These are phyloP conservation scores for Phytophthora ohioensis DNA, from an alignment of 352 stramenopile species.

Conservation along the genomic window DNA sequence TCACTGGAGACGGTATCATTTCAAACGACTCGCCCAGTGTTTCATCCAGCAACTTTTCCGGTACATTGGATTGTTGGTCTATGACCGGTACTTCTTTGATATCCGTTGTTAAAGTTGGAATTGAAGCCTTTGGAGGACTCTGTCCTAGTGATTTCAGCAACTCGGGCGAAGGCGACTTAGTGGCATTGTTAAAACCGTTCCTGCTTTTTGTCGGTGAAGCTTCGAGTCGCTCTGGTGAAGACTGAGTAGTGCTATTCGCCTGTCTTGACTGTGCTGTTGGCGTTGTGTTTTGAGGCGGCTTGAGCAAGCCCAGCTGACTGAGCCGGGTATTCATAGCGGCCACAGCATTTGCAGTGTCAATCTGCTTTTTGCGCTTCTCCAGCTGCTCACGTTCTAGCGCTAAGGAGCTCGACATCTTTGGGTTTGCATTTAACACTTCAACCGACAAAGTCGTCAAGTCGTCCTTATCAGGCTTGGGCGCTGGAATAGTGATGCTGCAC, in stretches of 20 bases:
- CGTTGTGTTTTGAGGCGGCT: slow-evolving; percentile 7
- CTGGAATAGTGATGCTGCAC: background rate
- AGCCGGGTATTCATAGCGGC: slow-evolving; percentile 78
- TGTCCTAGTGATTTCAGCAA: background rate
- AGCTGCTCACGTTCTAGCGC: slow-evolving; percentile 76
- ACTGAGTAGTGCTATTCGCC: background rate
- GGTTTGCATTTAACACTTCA: slow-evolving; percentile 25
- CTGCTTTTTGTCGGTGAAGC: background rate
- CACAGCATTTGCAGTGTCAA: slow-evolving; percentile 79
- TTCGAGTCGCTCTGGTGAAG: slow-evolving; percentile 11
- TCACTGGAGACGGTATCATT: slow-evolving; percentile 1
- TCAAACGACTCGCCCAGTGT: slow-evolving; percentile 2
- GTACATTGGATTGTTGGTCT: background rate
- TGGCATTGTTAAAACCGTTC: background rate
- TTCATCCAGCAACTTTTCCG: background rate
- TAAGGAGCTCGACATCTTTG: slow-evolving; percentile 46
- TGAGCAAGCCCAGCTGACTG: slow-evolving; percentile 67
- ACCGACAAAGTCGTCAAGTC: slow-evolving; percentile 48
- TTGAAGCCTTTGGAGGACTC: background rate
- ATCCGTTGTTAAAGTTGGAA: background rate
- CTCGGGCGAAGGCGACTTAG: background rate
- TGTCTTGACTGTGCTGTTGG: slow-evolving; percentile 7
- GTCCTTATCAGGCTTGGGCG: slow-evolving; percentile 19
- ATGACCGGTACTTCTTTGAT: background rate
- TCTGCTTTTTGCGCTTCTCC: slow-evolving; percentile 75